Evolutionary conservation across 768 basidiomycete genomes (phyloP).

Genomic region (Russula ochroleuca): DNA sequence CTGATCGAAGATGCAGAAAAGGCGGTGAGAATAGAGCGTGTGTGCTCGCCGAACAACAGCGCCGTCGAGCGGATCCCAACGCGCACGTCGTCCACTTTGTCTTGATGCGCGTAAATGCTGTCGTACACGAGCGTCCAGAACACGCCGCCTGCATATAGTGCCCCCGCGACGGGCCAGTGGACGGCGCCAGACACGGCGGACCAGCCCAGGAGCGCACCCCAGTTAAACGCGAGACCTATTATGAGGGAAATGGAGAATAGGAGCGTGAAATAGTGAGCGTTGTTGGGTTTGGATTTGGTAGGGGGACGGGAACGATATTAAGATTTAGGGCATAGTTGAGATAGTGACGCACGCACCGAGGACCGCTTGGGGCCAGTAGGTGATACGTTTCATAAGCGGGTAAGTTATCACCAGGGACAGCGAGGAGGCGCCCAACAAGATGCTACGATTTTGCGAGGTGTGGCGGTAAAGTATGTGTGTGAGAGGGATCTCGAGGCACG

Average conservation of each 20-base stretch:
- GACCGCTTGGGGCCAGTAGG: conserved; percentile 95
- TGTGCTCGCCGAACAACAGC: conserved; percentile 75
- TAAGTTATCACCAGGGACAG: conserved; percentile 84
- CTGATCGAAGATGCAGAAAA: conserved; percentile 73
- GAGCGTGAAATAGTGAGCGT: not conserved
- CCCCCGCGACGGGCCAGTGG: conserved; percentile 77
- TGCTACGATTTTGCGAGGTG: conserved; percentile 44
- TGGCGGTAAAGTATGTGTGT: not conserved
- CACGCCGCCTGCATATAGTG: conserved; percentile 85
- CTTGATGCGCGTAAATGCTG: conserved; percentile 98
- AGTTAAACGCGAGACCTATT: conserved; percentile 93
- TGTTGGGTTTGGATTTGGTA: not conserved
- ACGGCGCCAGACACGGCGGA: conserved; percentile 82
- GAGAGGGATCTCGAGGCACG: not conserved
- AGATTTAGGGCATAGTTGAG: not conserved
- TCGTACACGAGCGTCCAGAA: conserved; percentile 97
- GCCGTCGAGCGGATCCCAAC: conserved; percentile 94
- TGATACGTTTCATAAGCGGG: conserved; percentile 95
- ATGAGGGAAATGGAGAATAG: no score
- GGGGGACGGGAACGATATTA: not conserved
- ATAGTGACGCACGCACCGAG: conserved; percentile 58
- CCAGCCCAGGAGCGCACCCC: conserved; percentile 95
- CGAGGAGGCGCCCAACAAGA: conserved; percentile 87
- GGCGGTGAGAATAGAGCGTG: conserved; percentile 67
- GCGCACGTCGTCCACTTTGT: conserved; percentile 84